phyloP scores from a whole-genome alignment of 176 grass and related monocot genomes.

The Hsuehochloa calcarea region DNA sequence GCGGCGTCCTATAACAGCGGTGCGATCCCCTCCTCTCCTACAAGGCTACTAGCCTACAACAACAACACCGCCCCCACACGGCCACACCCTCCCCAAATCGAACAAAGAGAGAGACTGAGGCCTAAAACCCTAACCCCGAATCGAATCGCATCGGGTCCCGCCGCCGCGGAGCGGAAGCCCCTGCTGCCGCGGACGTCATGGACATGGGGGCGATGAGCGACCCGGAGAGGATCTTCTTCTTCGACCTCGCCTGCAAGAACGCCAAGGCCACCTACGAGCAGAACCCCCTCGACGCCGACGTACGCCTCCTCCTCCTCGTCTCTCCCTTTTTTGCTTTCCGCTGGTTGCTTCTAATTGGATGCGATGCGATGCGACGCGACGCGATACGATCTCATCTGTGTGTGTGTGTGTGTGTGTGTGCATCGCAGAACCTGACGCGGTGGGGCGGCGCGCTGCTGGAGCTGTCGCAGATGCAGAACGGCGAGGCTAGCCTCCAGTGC shows the following conservation, averaged over 20 bases:
- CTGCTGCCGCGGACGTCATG: slow-evolving; percentile 28
- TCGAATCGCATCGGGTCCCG: slow-evolving; percentile 28
- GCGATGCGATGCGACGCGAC: background rate
- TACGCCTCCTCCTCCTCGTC: slow-evolving; percentile 7
- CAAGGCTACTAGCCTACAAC: too few relatives aligned
- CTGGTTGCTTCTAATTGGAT: background rate
- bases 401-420: background rate
- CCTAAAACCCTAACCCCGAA: slow-evolving; percentile 53
- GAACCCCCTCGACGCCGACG: slow-evolving; percentile 76
- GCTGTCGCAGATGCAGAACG: slow-evolving; percentile 62
- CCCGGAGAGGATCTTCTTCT: slow-evolving; percentile 65
- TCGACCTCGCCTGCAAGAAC: slow-evolving; percentile 66
- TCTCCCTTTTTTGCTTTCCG: background rate
- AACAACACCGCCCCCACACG: slow-evolving; percentile 10
- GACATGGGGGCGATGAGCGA: slow-evolving; percentile 59
- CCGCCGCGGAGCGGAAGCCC: background rate
- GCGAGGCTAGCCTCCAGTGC: slow-evolving; percentile 41
- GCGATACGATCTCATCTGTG: background rate
- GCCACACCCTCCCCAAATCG: slow-evolving; percentile 8
- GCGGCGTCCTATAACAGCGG: background rate
- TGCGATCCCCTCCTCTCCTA: background rate
- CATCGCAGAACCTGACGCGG: slow-evolving; percentile 62
- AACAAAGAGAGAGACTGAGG: background rate
- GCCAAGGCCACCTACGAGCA: slow-evolving; percentile 46
- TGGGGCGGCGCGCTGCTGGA: slow-evolving; percentile 84